Evolutionary conservation across 768 basidiomycete species (phyloP), one percentile per base, ranked within the genome.

Genomic region (Suillus ampliporus): DNA sequence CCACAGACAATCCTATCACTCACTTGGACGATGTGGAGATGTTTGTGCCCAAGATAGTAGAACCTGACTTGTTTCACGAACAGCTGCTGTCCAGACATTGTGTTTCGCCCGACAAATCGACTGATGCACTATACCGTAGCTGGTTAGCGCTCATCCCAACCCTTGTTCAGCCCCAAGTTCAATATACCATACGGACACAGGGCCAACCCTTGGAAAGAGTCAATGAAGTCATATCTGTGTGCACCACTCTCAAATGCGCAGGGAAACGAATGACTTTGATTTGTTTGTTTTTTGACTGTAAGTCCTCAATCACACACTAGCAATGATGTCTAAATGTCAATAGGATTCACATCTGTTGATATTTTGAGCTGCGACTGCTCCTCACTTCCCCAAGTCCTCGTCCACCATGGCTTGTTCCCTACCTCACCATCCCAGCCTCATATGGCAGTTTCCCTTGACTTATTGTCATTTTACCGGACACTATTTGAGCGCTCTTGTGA

Each of bases 401-500:
- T 79, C 3, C 35, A 60, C 5, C 58, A 72, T 53, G 74, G 79
- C 1, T 59, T 79, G 2, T 81, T 80, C 51, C 79, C 78, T 1
- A 74, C 28, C 7, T 71, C 44, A 64, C 78, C 38, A 0, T 57
- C 62, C 4, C 64, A 67, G 35, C 67, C 72, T 1, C 53, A 54
- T 2, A 62, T 69, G 48, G 66, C 64, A 0, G 61, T 72, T 11
- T 73, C 71, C 0, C 63, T 78, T 3, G 69, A 76, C 5, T 64
- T 79, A 1, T 61, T 79, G 0, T 63, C 74, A 1, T 78, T 79
- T 57, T 79, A 78, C 58, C 60, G 51, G 1, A 68, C 73, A 1
- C 61, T 79, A 1, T 81, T 80, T 48, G 74, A 80, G 59, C 64
- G 69, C 0, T 78, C 79, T 0, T 79, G 77, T 21, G 72, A 81